A percentile compares a stretch with the other conserved stretches of the same genome.
These are phyloP conservation scores for Verticillium nubilum DNA, from an alignment of 2,329 filamentous ascomycete species.

Conservation along the genomic window DNA sequence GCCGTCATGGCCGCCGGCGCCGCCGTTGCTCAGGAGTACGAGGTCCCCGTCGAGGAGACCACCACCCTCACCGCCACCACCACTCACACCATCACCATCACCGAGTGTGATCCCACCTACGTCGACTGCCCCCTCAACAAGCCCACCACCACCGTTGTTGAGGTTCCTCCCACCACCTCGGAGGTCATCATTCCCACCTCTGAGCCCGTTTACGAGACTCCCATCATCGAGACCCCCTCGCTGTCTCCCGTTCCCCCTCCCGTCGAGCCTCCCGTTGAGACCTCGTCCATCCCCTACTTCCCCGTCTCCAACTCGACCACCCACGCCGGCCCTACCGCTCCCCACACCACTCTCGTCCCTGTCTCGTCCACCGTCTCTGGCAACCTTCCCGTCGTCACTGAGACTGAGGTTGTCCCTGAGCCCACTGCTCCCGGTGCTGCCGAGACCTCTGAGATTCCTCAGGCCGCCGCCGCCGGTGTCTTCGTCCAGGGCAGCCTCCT, in stretches of 20 bases:
- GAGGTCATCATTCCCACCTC: constrained; percentile 19
- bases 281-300: constrained; percentile 18
- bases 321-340: constrained; percentile 16
- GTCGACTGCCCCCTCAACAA: constrained; percentile 33
- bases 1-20: constrained; percentile 33
- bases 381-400: constrained; percentile 10
- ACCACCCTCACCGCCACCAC: constrained; percentile 38
- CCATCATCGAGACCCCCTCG: background rate
- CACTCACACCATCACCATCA: constrained; percentile 40
- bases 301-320: constrained; percentile 27
- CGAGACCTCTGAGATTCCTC: constrained; percentile 16
- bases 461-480: constrained; percentile 23
- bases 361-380: constrained; percentile 9
- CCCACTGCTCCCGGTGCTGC: constrained; percentile 7
- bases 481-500: constrained; percentile 33
- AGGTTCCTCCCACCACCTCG: constrained; percentile 15
- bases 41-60: constrained; percentile 24
- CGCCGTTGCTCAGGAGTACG: constrained; percentile 26
- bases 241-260: background rate
- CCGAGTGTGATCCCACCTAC: constrained; percentile 37
- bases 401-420: constrained; percentile 4
- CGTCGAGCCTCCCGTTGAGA: constrained; percentile 2
- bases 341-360: constrained; percentile 16
- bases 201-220: constrained; percentile 1
- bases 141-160: background rate